Evolutionary conservation across 2,329 filamentous ascomycete species (phyloP).

Genomic region (Ceratocystis huliohia): DNA sequence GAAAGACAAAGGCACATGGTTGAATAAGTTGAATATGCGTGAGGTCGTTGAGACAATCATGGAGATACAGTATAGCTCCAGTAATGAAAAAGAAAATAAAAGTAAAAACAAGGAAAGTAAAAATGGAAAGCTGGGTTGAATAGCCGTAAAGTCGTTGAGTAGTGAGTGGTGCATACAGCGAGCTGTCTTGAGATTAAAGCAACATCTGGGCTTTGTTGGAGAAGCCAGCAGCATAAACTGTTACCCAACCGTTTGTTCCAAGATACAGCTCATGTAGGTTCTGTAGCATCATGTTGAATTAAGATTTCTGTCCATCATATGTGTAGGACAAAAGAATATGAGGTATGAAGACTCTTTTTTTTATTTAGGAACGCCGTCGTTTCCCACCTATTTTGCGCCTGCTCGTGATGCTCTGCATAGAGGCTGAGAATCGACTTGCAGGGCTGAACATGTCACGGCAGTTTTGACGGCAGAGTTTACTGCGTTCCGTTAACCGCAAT

Average conservation of each 20-base stretch:
- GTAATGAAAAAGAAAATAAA: conserved; percentile 2
- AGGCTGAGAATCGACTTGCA: neutral
- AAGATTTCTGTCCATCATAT: conserved; percentile 10
- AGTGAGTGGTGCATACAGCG: conserved; percentile 7
- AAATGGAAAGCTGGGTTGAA: conserved; percentile 21
- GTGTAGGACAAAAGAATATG: neutral
- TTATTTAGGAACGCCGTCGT: neutral
- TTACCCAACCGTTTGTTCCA: neutral
- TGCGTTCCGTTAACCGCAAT: conserved; percentile 20
- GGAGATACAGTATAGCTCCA: neutral
- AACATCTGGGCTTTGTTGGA: conserved; percentile 16
- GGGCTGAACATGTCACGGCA: neutral
- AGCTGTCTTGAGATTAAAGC: neutral
- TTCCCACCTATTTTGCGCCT: neutral
- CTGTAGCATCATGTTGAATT: conserved; percentile 19
- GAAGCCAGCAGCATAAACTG: conserved; percentile 13
- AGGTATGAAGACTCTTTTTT: neutral
- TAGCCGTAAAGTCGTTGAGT: conserved; percentile 21
- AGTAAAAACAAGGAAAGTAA: conserved; percentile 3
- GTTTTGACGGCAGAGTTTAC: neutral
- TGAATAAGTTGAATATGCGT: conserved; percentile 17
- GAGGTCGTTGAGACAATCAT: conserved; percentile 18
- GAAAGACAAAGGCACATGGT: conserved; percentile 7
- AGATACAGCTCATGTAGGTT: neutral
- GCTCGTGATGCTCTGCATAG: neutral